Conservation (phyloP, 805 yeast species). For the Kregervanrija fluxuum region DNA sequence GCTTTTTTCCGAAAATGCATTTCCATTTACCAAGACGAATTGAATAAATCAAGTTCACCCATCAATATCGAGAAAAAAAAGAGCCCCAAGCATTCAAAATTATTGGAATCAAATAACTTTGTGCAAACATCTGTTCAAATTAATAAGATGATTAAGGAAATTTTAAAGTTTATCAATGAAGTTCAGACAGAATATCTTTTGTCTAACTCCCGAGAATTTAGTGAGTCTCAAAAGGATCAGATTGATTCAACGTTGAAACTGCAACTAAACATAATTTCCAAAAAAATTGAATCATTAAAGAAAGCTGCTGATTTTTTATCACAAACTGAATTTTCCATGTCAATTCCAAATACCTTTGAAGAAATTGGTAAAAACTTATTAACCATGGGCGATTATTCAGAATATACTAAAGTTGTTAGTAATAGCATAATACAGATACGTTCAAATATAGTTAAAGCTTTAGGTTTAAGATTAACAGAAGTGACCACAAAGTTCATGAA, state of each 20-base stretch:
- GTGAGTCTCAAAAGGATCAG: slow-evolving; percentile 21
- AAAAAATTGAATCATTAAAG: slow-evolving; percentile 26
- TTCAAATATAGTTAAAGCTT: slow-evolving; percentile 40
- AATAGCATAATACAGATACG: slow-evolving; percentile 37
- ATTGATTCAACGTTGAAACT: slow-evolving; percentile 22
- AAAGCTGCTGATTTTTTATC: slow-evolving; percentile 7
- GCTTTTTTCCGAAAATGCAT: slow-evolving; percentile 43
- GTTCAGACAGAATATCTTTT: slow-evolving; percentile 31
- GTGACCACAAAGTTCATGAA: slow-evolving; percentile 39
- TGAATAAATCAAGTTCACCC: background rate
- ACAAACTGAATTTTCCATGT: background rate
- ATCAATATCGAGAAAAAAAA: slow-evolving; percentile 1
- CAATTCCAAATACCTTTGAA: slow-evolving; percentile 35
- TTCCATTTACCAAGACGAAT: slow-evolving; percentile 33
- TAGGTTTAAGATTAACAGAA: slow-evolving; percentile 36
- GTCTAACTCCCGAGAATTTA: slow-evolving; percentile 18
- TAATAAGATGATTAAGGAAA: slow-evolving; percentile 25
- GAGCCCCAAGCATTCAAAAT: slow-evolving; percentile 4
- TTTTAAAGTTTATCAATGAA: slow-evolving; percentile 28
- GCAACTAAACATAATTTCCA: slow-evolving; percentile 16
- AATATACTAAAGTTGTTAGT: slow-evolving; percentile 29
- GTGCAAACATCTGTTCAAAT: slow-evolving; percentile 33
- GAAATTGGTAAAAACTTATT: slow-evolving; percentile 21
- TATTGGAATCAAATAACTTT: slow-evolving; percentile 30
- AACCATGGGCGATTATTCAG: slow-evolving; percentile 31